Conservation (phyloP, 1,284 basidiomycete species). For the Apiotrichum veenhuisii region DNA sequence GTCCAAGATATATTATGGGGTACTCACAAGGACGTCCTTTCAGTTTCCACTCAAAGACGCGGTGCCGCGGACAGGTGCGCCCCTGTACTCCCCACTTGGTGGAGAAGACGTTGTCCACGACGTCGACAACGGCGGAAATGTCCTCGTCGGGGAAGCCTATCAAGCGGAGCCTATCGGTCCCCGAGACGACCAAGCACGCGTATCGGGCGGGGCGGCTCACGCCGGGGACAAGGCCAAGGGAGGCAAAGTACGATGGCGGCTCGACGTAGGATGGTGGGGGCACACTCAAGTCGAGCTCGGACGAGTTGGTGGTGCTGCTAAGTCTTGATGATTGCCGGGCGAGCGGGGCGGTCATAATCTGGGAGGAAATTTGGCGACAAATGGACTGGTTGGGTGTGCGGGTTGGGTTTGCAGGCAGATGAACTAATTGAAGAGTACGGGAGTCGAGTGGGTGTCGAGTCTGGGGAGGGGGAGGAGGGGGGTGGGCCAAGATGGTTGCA, state of each 20-base stretch:
- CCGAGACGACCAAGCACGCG: conserved; percentile 2
- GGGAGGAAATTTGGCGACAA: too few species aligned
- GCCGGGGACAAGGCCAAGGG: neutral
- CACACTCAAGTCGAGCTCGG: neutral
- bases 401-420: too few species aligned
- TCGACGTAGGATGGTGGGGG: conserved; percentile 2
- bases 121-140: neutral
- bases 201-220: neutral
- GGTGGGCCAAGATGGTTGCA: too few species aligned
- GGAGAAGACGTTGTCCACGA: neutral
- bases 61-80: conserved; percentile 8
- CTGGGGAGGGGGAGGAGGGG: too few species aligned
- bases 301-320: neutral
- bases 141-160: conserved; percentile 2
- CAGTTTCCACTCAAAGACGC: conserved; percentile 36
- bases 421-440: too few species aligned
- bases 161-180: conserved; percentile 5
- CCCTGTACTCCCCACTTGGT: neutral
- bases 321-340: neutral
- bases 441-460: too few species aligned
- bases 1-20: neutral
- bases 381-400: too few species aligned
- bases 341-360: too few species aligned
- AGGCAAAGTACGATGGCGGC: conserved; percentile 1
- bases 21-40: conserved; percentile 32